Base-by-base conservation (phyloP, 352 stramenopile species). In the Plasmopara halstedii region DNA sequence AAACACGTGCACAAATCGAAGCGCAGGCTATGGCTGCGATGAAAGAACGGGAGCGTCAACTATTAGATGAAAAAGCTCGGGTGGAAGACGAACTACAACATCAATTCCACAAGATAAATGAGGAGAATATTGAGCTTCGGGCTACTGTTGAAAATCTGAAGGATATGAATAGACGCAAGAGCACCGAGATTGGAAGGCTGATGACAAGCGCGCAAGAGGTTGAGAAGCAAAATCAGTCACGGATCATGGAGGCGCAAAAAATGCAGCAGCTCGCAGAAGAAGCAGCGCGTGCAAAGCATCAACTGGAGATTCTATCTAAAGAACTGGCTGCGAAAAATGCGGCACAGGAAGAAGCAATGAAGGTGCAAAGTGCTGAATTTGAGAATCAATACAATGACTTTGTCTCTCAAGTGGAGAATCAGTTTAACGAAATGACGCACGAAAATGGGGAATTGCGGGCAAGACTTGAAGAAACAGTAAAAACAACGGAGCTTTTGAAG, bases 341-440 rank as follows among this genome's bases (percentile, higher is more conserved):
- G 23, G 38, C 57, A 17, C 60, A 77, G 32, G 46, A 63, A 9
- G 70, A 85, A 53, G 59, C 60, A 3, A 42, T 88, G 22, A 68
- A 68, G 34, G 50, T 53, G 6, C 77, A 85, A 33, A 54, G 56
- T 45, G 57, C 42, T 17, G 65, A 79, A 23, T 80, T 81, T 20
- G 72, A 88, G 41, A 54, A 34, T 6, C 69, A 86, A 50, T 83
- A 83, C 45, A 83, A 66, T 26, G 63, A 73, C 3, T 72, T 77
- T 3, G 65, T 73, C 8, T 40, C 53, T 4, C 71, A 85, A 46
- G 72, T 84, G 1, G 58, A 82, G 46, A 58, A 40, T 5, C 64
- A 83, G 22, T 67, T 77, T 17, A 58, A 61, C n/a, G 62, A 75
- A 17, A 58, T 73, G 39, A 75, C 55, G 8, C 40, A 47, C 23